These are phyloP conservation scores for Aspergillus tanneri DNA, from an alignment of 2,329 filamentous ascomycete species.

Conservation along the genomic window DNA sequence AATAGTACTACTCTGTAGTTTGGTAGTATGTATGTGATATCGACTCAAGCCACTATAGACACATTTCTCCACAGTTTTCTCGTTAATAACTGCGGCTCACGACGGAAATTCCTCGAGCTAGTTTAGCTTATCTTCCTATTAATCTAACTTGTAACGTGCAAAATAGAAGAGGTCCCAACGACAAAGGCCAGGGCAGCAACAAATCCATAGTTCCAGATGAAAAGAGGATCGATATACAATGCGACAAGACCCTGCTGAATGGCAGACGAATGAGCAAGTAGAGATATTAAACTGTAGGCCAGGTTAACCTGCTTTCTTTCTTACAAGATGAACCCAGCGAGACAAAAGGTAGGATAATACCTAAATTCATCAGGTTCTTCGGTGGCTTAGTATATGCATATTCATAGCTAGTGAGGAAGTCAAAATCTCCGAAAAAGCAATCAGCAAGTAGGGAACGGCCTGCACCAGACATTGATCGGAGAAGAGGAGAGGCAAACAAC, in stretches of 20 bases:
- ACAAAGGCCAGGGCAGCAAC: constrained; percentile 63
- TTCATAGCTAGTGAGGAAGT: constrained; percentile 63
- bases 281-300: constrained; percentile 59
- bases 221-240: constrained; percentile 62
- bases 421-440: constrained; percentile 59
- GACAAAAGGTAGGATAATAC: constrained; percentile 61
- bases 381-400: constrained; percentile 76
- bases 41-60: too few species aligned
- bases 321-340: constrained; percentile 60
- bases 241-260: constrained; percentile 66
- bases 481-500: constrained; percentile 53
- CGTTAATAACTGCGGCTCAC: background rate
- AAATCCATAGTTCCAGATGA: constrained; percentile 71
- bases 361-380: constrained; percentile 73
- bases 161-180: constrained; percentile 68
- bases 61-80: constrained; percentile 9
- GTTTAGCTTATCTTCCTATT: constrained; percentile 68
- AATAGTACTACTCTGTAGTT: too few species aligned
- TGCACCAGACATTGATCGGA: constrained; percentile 63
- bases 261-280: constrained; percentile 68
- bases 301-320: constrained; percentile 22
- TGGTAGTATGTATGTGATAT: too few species aligned
- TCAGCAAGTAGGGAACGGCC: constrained; percentile 50
- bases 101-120: constrained; percentile 25
- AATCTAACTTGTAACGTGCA: constrained; percentile 62